Conservation (phyloP, 2,329 filamentous ascomycete species). For the Huntiella abstrusa region DNA sequence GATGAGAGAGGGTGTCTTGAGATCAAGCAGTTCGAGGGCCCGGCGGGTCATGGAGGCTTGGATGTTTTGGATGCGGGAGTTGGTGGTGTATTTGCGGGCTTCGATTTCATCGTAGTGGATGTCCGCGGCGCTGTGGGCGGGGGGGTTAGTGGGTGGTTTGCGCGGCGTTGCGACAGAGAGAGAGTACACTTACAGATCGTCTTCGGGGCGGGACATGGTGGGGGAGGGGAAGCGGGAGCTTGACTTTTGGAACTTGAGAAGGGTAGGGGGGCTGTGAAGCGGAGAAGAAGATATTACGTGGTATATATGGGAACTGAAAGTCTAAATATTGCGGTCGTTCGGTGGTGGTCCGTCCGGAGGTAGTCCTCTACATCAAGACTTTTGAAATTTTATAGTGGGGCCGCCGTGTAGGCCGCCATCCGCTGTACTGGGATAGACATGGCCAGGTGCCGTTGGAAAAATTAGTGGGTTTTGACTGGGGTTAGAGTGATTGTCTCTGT, state of each 20-base stretch:
- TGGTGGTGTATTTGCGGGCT: slow-evolving; percentile 94
- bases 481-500: neutral
- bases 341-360: neutral
- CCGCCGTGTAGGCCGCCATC: neutral
- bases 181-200: slow-evolving; percentile 78
- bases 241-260: neutral
- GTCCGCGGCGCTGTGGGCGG: slow-evolving; percentile 55
- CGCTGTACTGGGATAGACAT: neutral
- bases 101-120: slow-evolving; percentile 94
- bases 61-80: slow-evolving; percentile 85
- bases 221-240: neutral
- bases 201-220: slow-evolving; percentile 91
- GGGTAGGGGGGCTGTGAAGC: neutral
- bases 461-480: too few relatives aligned
- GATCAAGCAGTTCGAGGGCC: slow-evolving; percentile 76
- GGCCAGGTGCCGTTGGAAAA: too few relatives aligned
- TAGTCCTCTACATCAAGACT: neutral
- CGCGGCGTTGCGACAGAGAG: neutral
- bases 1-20: slow-evolving; percentile 63
- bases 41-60: slow-evolving; percentile 89
- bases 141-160: too few relatives aligned
- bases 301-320: neutral
- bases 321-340: too few relatives aligned
- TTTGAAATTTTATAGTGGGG: neutral
- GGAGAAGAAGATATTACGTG: neutral